phyloP scores from a whole-genome alignment of 352 stramenopile species.

The Phytophthora macrochlamydospora region DNA sequence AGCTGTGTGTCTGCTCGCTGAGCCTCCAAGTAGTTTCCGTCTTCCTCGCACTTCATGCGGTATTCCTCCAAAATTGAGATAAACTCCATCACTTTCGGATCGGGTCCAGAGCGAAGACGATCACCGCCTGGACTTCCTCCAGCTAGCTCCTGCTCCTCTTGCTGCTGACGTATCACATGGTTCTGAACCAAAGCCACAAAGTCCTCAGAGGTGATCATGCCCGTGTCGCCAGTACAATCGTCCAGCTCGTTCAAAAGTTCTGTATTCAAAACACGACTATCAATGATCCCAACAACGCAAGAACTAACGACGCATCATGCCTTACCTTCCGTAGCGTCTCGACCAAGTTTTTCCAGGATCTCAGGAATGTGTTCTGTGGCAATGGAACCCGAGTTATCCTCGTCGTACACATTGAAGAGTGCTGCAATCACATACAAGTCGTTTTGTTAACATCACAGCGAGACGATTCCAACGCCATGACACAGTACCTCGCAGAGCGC shows the following conservation, averaged over 20 bases:
- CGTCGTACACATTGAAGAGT: constrained; percentile 84
- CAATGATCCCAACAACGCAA: no score
- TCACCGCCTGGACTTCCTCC: constrained; percentile 28
- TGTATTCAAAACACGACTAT: constrained; percentile 16
- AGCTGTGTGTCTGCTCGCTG: constrained; percentile 90
- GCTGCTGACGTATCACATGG: constrained; percentile 31
- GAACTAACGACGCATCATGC: background rate
- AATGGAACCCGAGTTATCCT: constrained; percentile 61
- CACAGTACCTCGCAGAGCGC: constrained; percentile 64
- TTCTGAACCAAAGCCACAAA: constrained; percentile 69
- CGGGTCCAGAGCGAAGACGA: constrained; percentile 61
- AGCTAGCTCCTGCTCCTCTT: constrained; percentile 50
- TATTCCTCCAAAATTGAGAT: constrained; percentile 94
- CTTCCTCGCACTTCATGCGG: constrained; percentile 93
- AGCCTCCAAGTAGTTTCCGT: constrained; percentile 94
- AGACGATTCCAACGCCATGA: background rate
- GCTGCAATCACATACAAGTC: constrained; percentile 36
- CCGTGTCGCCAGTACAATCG: constrained; percentile 54
- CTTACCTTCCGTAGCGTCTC: constrained; percentile 69
- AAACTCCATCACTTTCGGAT: constrained; percentile 94
- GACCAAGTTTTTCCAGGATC: constrained; percentile 80
- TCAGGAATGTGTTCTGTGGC: constrained; percentile 67
- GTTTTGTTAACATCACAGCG: background rate
- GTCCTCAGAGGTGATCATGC: constrained; percentile 63
- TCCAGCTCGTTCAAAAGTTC: constrained; percentile 77